Conservation (phyloP, 2,329 filamentous ascomycete species). For the Colletotrichum gigasporum region DNA sequence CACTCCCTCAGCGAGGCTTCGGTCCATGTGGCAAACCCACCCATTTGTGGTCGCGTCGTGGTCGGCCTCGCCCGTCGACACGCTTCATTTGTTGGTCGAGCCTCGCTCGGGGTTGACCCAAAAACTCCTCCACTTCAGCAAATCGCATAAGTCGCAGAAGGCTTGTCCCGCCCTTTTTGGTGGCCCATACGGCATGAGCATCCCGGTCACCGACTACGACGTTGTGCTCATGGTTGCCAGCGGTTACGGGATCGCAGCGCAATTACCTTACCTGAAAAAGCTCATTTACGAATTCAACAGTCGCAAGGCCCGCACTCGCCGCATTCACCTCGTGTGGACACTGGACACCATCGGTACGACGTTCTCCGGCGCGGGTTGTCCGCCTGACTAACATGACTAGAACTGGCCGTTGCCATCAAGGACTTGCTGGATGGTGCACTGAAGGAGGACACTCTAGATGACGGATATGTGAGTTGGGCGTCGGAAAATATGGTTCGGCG, state of each 20-base stretch:
- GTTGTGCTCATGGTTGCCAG: constrained; percentile 44
- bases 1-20: background rate
- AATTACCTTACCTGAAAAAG: constrained; percentile 45
- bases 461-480: constrained; percentile 18
- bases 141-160: background rate
- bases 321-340: constrained; percentile 45
- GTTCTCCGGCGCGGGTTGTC: background rate
- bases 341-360: constrained; percentile 36
- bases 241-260: constrained; percentile 44
- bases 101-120: background rate
- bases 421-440: constrained; percentile 15
- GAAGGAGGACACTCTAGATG: constrained; percentile 19
- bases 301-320: constrained; percentile 35
- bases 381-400: constrained; percentile 5
- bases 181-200: constrained; percentile 41
- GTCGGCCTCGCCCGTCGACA: background rate
- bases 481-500: background rate
- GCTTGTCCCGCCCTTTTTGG: constrained; percentile 40
- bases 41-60: background rate
- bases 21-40: background rate
- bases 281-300: constrained; percentile 46
- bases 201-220: constrained; percentile 39
- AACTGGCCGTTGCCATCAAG: constrained; percentile 12
- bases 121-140: background rate
- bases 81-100: background rate